Conservation (phyloP, 768 basidiomycete species). For the Rhizopogon vinicolor region DNA sequence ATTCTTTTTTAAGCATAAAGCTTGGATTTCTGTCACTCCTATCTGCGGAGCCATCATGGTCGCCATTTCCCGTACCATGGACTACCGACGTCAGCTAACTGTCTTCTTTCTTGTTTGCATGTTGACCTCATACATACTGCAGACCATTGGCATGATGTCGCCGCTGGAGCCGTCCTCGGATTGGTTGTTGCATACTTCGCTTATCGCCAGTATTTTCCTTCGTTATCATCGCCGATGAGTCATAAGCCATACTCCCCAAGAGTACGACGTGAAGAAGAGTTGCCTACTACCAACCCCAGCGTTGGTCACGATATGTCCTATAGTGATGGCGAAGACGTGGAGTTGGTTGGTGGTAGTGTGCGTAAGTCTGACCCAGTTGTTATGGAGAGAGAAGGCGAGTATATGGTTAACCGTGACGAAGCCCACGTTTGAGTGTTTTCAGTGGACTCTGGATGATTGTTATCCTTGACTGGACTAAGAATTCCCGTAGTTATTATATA, state of each 20-base stretch:
- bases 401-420: constrained; percentile 16
- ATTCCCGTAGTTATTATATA: not conserved
- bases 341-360: constrained; percentile 17
- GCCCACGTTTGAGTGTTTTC: constrained; percentile 7
- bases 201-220: constrained; percentile 83
- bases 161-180: constrained; percentile 76
- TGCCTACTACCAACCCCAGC: constrained; percentile 34
- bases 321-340: constrained; percentile 19
- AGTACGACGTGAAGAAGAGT: constrained; percentile 39
- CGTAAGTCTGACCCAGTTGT: constrained; percentile 6
- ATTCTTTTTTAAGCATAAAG: constrained; percentile 47
- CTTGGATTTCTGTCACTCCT: constrained; percentile 80
- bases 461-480: not conserved
- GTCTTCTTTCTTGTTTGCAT: not conserved
- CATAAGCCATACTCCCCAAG: constrained; percentile 75
- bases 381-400: constrained; percentile 25
- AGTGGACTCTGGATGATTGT: not conserved
- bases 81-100: constrained; percentile 66
- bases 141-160: constrained; percentile 94
- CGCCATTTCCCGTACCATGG: constrained; percentile 87
- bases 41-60: constrained; percentile 74
- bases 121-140: constrained; percentile 5
- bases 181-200: constrained; percentile 64
- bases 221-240: constrained; percentile 54
- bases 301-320: constrained; percentile 6